These are phyloP conservation scores for Colletotrichum horii DNA, from an alignment of 2,329 filamentous ascomycete genomes.

Conservation along the genomic window DNA sequence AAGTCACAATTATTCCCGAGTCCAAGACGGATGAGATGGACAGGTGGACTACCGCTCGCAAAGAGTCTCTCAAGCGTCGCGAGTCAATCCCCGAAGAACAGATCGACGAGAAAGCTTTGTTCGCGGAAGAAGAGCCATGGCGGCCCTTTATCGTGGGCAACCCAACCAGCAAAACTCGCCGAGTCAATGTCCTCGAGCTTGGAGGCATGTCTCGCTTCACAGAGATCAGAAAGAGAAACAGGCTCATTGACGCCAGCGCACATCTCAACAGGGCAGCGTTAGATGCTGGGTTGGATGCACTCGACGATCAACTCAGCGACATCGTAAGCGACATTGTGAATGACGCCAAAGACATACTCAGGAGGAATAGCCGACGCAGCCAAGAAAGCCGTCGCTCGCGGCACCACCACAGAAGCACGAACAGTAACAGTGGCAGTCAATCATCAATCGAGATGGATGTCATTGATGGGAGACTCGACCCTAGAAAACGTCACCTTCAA, in stretches of 20 bases:
- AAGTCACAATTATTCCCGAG: conserved; percentile 72
- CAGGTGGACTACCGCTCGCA: conserved; percentile 52
- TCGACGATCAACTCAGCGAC: conserved; percentile 41
- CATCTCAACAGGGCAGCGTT: conserved; percentile 41
- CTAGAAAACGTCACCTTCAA: conserved; percentile 24
- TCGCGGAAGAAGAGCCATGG: conserved; percentile 65
- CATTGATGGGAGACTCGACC: conserved; percentile 20
- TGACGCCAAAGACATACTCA: conserved; percentile 33
- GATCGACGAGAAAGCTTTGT: conserved; percentile 31
- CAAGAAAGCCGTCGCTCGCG: not conserved
- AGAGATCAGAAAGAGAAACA: conserved; percentile 70
- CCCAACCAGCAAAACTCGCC: conserved; percentile 69
- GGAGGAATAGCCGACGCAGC: conserved; percentile 3
- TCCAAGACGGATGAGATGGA: conserved; percentile 62
- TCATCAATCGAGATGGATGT: conserved; percentile 32
- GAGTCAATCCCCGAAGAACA: conserved; percentile 38
- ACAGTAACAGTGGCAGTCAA: conserved; percentile 19
- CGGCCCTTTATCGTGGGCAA: conserved; percentile 74
- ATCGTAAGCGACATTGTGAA: conserved; percentile 38
- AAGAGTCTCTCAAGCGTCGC: conserved; percentile 51
- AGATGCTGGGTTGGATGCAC: conserved; percentile 38
- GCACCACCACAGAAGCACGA: conserved; percentile 9
- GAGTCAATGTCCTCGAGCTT: conserved; percentile 75
- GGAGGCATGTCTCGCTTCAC: conserved; percentile 73
- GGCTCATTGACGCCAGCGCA: conserved; percentile 53